phyloP scores from a whole-genome alignment of 192 early-diverging fungal species.

The Coemansia furcata region DNA sequence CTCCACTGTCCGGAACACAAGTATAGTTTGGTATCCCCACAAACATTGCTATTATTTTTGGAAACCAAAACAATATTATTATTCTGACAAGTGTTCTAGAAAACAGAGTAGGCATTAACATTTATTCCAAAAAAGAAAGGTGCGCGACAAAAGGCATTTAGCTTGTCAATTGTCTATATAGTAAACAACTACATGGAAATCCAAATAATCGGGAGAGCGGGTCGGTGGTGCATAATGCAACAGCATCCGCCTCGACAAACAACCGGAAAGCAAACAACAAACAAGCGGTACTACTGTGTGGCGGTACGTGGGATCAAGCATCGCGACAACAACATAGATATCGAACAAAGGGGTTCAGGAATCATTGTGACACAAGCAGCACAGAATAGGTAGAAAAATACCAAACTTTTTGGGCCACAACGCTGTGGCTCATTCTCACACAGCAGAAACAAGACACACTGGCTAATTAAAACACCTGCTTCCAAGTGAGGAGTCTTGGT shows the following conservation, averaged over 20 bases:
- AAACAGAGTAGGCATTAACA: neutral
- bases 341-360: neutral
- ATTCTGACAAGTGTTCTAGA: neutral
- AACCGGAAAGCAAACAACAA: neutral
- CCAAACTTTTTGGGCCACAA: neutral
- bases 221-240: neutral
- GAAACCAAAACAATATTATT: neutral
- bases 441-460: neutral
- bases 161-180: neutral
- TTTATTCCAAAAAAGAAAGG: neutral
- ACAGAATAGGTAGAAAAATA: neutral
- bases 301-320: neutral
- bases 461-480: neutral
- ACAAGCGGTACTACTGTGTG: neutral
- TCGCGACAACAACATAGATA: neutral
- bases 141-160: neutral
- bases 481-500: neutral
- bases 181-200: neutral
- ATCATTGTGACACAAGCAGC: neutral
- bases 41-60: neutral
- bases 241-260: neutral
- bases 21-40: neutral
- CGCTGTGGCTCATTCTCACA: neutral
- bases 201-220: conserved; percentile 2
- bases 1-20: neutral